These are phyloP conservation scores for Alternaria longipes DNA, from an alignment of 2,329 filamentous ascomycete genomes.

Conservation along the genomic window DNA sequence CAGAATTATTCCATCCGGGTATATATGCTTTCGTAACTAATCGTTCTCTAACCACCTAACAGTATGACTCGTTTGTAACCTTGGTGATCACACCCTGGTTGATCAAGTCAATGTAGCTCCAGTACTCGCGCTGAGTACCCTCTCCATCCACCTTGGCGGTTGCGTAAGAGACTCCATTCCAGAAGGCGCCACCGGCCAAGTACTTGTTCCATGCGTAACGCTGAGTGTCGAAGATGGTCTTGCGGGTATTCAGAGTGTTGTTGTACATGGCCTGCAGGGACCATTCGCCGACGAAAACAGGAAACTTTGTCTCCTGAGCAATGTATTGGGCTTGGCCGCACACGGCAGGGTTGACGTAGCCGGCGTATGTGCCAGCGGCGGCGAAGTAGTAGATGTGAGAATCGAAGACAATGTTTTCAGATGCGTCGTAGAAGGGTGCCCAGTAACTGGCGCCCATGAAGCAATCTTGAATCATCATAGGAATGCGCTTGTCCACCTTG, in stretches of 20 bases:
- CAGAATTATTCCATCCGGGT: neutral
- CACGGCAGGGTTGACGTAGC: neutral
- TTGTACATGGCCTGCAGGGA: constrained; percentile 17
- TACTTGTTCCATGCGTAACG: constrained; percentile 18
- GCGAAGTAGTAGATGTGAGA: constrained; percentile 40
- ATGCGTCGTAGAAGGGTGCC: constrained; percentile 14
- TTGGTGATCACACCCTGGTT: constrained; percentile 6
- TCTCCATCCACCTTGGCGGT: constrained; percentile 15
- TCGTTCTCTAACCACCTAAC: neutral
- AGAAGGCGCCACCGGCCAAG: constrained; percentile 9
- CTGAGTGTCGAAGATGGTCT: constrained; percentile 12
- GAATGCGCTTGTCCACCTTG: constrained; percentile 22
- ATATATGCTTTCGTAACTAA: neutral
- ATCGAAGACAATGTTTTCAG: constrained; percentile 33
- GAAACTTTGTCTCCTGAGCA: constrained; percentile 9
- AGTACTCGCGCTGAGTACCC: constrained; percentile 21
- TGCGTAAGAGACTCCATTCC: constrained; percentile 7
- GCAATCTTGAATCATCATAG: constrained; percentile 29
- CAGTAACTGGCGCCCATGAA: constrained; percentile 31
- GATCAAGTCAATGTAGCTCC: constrained; percentile 17
- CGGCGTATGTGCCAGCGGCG: neutral
- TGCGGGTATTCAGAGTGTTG: constrained; percentile 9
- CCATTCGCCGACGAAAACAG: constrained; percentile 21
- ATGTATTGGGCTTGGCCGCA: neutral
- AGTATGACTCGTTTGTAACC: neutral